These are phyloP conservation scores for Aspergillus transmontanensis DNA, from an alignment of 2,329 filamentous ascomycete genomes.

Conservation along the genomic window DNA sequence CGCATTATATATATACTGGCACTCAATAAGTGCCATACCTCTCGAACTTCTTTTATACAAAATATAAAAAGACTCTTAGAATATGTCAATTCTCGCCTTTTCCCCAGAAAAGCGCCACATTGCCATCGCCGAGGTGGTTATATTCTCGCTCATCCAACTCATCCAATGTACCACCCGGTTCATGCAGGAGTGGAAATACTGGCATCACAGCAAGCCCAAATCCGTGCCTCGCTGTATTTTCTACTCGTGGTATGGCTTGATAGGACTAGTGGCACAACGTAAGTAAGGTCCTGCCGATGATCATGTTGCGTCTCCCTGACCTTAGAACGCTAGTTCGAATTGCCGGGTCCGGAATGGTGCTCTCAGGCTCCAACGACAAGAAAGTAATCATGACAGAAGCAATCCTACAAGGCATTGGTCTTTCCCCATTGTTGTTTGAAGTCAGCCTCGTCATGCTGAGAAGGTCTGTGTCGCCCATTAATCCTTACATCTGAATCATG, in stretches of 20 bases:
- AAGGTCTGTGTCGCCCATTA: conserved; percentile 18
- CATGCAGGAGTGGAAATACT: conserved; percentile 30
- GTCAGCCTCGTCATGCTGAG: conserved; percentile 30
- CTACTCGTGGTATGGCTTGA: conserved; percentile 32
- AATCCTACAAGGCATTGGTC: conserved; percentile 28
- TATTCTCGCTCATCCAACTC: conserved; percentile 28
- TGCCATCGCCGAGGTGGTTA: conserved; percentile 27
- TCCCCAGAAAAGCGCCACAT: conserved; percentile 16
- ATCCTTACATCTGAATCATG: background rate
- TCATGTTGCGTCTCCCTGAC: background rate
- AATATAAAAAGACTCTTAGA: background rate
- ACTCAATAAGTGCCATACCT: background rate
- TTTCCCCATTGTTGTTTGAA: conserved; percentile 34
- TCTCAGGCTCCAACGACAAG: conserved; percentile 19
- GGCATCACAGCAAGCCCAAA: conserved; percentile 27
- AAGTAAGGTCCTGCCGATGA: conserved; percentile 6
- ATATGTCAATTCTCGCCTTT: background rate
- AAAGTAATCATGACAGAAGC: conserved; percentile 25
- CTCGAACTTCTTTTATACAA: rapidly evolving
- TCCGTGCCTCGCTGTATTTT: conserved; percentile 20
- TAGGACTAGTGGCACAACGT: conserved; percentile 30
- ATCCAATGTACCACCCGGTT: conserved; percentile 25
- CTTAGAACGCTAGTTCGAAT: conserved; percentile 26
- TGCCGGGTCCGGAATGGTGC: conserved; percentile 25
- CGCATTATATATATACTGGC: background rate